These are phyloP conservation scores for Alternaria rosae DNA, from an alignment of 2,329 filamentous ascomycete genomes.

Conservation along the genomic window DNA sequence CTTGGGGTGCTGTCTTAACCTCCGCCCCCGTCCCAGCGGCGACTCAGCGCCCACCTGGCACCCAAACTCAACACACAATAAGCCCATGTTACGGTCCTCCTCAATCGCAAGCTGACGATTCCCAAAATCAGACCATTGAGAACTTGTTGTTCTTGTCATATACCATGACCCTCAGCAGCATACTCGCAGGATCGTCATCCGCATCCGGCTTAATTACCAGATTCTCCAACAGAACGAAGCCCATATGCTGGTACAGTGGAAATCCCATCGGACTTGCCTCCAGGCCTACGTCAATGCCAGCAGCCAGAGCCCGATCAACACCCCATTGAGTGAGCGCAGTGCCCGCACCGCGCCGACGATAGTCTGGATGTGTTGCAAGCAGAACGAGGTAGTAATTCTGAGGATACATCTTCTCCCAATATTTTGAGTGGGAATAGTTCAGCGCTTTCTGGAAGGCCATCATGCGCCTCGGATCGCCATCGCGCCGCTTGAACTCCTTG, in stretches of 20 bases:
- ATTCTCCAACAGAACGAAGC: neutral
- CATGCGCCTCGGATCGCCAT: neutral
- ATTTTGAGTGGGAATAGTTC: neutral
- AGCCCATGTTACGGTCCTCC: neutral
- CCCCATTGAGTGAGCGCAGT: slow-evolving; percentile 3
- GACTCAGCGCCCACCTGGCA: neutral
- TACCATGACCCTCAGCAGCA: neutral
- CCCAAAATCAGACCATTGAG: neutral
- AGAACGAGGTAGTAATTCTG: neutral
- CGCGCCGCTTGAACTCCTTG: neutral
- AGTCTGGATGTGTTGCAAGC: neutral
- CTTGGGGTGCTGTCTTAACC: neutral
- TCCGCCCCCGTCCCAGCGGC: neutral
- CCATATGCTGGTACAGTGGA: neutral
- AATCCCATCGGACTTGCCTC: neutral
- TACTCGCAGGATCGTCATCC: neutral
- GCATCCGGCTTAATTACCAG: neutral
- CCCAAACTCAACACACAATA: neutral
- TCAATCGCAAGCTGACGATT: neutral
- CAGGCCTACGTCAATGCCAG: neutral
- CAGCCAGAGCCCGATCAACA: neutral
- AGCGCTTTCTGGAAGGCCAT: neutral
- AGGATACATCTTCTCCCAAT: neutral
- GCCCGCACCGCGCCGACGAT: neutral
- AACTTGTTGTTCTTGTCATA: neutral